These are phyloP conservation scores for Cucumis hystrix DNA, from an alignment of 306 rosid species.

Conservation along the genomic window DNA sequence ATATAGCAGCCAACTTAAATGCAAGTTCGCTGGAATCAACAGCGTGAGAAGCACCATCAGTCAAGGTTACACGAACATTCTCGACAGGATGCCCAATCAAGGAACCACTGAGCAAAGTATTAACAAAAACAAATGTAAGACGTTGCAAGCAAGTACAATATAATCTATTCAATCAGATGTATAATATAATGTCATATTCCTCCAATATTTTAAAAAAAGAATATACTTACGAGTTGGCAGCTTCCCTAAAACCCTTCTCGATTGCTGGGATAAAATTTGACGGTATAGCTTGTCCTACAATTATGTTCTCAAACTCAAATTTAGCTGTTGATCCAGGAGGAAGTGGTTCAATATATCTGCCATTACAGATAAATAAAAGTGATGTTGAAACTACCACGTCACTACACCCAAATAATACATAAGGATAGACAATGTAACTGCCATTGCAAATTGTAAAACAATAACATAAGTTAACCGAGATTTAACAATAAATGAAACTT, in stretches of 20 bases:
- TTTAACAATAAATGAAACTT: too few species aligned
- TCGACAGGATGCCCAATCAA: constrained; percentile 98
- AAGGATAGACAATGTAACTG: not conserved
- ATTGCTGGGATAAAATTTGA: constrained; percentile 89
- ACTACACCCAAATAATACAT: not conserved
- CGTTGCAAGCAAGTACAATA: not conserved
- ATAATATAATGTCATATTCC: not conserved
- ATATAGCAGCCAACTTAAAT: constrained; percentile 86
- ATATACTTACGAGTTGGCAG: constrained; percentile 78
- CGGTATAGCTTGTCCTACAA: constrained; percentile 95
- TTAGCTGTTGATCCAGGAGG: constrained; percentile 62
- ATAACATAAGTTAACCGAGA: not conserved
- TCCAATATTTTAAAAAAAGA: not conserved
- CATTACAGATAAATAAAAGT: not conserved
- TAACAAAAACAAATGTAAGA: constrained; percentile 6
- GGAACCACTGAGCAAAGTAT: constrained; percentile 55
- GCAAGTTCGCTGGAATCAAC: constrained; percentile 99
- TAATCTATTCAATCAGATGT: not conserved
- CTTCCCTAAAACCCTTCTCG: constrained; percentile 96
- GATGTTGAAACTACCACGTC: not conserved
- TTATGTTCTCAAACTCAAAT: constrained; percentile 86
- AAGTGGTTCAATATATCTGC: constrained; percentile 89
- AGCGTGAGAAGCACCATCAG: constrained; percentile 93
- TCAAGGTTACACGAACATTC: constrained; percentile 64
- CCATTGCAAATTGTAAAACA: not conserved